Evolutionary conservation across 2,329 filamentous ascomycete genomes (phyloP).

Genomic region (Cladosporium sp.): DNA sequence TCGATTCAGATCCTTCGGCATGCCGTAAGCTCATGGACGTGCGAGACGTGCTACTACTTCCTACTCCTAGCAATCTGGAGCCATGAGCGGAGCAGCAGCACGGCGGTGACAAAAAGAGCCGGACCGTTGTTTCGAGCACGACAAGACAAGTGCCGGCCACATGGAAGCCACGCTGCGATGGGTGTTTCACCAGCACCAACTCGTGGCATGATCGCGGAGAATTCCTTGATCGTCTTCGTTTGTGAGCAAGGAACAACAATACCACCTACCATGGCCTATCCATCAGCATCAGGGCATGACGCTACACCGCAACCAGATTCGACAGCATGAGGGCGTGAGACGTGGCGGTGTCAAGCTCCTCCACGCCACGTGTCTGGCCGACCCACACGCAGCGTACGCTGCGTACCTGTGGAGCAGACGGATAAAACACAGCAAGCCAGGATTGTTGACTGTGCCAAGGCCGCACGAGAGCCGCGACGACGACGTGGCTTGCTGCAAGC

Average conservation of each 20-base stretch:
- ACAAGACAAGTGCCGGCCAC: neutral
- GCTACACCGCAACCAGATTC: neutral
- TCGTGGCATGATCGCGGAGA: neutral
- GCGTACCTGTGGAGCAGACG: neutral
- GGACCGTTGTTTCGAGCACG: neutral
- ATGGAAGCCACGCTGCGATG: slow-evolving; percentile 1
- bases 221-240: neutral
- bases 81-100: neutral
- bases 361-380: neutral
- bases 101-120: neutral
- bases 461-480: neutral
- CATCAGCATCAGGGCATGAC: neutral
- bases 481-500: neutral
- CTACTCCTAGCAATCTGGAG: neutral
- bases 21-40: neutral
- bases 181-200: neutral
- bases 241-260: neutral
- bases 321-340: neutral
- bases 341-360: slow-evolving; percentile 3
- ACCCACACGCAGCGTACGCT: neutral
- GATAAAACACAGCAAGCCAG: neutral
- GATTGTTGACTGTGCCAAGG: neutral
- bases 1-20: neutral
- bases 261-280: neutral
- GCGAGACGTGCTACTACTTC: no score